These are phyloP conservation scores for Phtheirospermum japonicum DNA, from an alignment of 257 asterid genomes.

Conservation along the genomic window DNA sequence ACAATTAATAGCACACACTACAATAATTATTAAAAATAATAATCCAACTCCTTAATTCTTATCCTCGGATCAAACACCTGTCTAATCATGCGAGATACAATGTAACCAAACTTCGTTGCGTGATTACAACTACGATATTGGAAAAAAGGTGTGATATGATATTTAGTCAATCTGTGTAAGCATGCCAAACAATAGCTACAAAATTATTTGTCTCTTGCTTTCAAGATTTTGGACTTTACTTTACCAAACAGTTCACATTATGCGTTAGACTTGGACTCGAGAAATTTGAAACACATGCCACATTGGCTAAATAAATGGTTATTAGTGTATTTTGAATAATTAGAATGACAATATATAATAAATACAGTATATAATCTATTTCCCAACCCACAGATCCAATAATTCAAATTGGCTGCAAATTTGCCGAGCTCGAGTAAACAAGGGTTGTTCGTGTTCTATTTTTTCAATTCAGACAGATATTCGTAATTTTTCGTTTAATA, in stretches of 20 bases:
- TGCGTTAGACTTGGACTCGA: background rate
- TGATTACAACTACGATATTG: slow-evolving; percentile 6
- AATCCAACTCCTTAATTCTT: background rate
- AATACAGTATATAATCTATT: no score
- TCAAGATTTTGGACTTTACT: slow-evolving; percentile 1
- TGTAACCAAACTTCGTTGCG: background rate
- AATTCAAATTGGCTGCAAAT: no score
- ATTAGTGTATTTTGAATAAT: no score
- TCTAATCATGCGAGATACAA: background rate
- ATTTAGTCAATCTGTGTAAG: slow-evolving; percentile 6
- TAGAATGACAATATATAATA: no score
- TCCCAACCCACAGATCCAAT: no score
- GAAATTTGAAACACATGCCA: background rate
- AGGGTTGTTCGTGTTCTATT: no score
- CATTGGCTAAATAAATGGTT: background rate
- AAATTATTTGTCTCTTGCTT: background rate
- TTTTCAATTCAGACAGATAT: no score
- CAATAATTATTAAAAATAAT: background rate
- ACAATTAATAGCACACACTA: background rate
- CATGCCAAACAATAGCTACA: slow-evolving; percentile 2
- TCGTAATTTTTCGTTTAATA: no score
- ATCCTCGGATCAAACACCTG: background rate
- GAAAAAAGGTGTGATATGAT: background rate
- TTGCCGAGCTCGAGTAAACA: no score
- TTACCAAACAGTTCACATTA: slow-evolving; percentile 7